These are phyloP conservation scores for Phyllosticta citribraziliensis DNA, from an alignment of 2,329 filamentous ascomycete species.

Conservation along the genomic window DNA sequence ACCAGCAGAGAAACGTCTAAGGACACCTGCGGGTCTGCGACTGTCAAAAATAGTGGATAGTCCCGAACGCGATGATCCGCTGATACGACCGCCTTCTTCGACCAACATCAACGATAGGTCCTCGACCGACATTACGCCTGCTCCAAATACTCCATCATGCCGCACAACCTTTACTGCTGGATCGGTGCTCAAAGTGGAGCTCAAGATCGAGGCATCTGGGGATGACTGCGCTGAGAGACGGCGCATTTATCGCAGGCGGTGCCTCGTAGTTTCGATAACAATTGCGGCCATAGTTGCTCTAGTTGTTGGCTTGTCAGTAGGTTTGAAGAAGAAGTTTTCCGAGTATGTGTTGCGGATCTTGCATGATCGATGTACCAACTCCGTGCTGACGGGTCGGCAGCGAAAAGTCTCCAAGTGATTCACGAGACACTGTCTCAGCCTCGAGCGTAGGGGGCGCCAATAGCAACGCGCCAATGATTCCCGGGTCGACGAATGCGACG, in stretches of 20 bases:
- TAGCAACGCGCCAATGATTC: background rate
- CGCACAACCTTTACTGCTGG: constrained; percentile 27
- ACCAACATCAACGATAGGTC: constrained; percentile 15
- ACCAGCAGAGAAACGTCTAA: constrained; percentile 28
- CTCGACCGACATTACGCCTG: constrained; percentile 17
- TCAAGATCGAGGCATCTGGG: constrained; percentile 21
- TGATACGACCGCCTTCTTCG: constrained; percentile 2
- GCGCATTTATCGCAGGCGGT: constrained; percentile 32
- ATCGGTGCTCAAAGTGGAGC: constrained; percentile 12
- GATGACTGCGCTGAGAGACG: constrained; percentile 18
- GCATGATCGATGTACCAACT: background rate
- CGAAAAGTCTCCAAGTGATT: background rate
- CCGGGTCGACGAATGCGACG: constrained; percentile 1
- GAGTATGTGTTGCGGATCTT: constrained; percentile 8
- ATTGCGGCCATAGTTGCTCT: constrained; percentile 28
- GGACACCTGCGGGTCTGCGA: constrained; percentile 32
- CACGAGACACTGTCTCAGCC: background rate
- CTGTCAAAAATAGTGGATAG: constrained; percentile 33
- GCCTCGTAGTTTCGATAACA: constrained; percentile 24
- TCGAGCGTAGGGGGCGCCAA: background rate
- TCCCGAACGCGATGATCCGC: background rate
- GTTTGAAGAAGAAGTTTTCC: constrained; percentile 25
- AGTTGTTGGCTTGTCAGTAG: constrained; percentile 30
- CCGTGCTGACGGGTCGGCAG: background rate
- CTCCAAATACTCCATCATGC: constrained; percentile 21